Evolutionary conservation across 805 yeast species (phyloP).

Genomic region (Danielozyma ontarioensis): DNA sequence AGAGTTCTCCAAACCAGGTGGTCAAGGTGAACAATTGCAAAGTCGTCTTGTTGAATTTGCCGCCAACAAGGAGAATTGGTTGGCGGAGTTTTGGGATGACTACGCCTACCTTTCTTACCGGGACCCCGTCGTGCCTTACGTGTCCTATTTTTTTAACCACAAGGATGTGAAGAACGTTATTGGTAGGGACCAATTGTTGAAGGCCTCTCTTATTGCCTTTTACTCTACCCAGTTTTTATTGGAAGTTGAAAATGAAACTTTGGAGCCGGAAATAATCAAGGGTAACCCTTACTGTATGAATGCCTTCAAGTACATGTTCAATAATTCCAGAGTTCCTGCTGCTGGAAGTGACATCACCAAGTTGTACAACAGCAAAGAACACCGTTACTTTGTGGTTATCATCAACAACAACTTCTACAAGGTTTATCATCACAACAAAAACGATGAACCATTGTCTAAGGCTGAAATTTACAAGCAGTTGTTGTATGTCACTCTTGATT

Average conservation of each 20-base stretch:
- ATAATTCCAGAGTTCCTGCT: slow-evolving; percentile 78
- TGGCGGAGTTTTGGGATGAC: slow-evolving; percentile 88
- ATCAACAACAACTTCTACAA: slow-evolving; percentile 79
- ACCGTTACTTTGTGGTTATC: slow-evolving; percentile 68
- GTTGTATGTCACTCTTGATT: slow-evolving; percentile 40
- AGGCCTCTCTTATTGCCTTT: slow-evolving; percentile 71
- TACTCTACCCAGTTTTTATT: slow-evolving; percentile 66
- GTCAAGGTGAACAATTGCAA: slow-evolving; percentile 67
- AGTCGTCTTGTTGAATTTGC: slow-evolving; percentile 56
- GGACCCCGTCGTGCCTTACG: slow-evolving; percentile 94
- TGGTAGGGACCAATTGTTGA: slow-evolving; percentile 59
- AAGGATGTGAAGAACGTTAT: slow-evolving; percentile 56
- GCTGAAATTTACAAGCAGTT: slow-evolving; percentile 55
- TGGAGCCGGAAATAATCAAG: slow-evolving; percentile 77
- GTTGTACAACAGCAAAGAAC: slow-evolving; percentile 41
- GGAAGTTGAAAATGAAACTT: slow-evolving; percentile 60
- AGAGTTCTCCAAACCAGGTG: slow-evolving; percentile 59
- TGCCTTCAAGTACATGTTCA: slow-evolving; percentile 86
- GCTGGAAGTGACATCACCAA: slow-evolving; percentile 58
- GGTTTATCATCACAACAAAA: slow-evolving; percentile 51
- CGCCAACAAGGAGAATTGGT: slow-evolving; percentile 73
- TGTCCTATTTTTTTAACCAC: slow-evolving; percentile 84
- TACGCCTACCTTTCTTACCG: slow-evolving; percentile 86
- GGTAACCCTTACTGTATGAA: slow-evolving; percentile 92
- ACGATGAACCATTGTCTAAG: slow-evolving; percentile 41